Base-by-base conservation (phyloP, 164 flowering plant species). In the Aristolochia californica region DNA sequence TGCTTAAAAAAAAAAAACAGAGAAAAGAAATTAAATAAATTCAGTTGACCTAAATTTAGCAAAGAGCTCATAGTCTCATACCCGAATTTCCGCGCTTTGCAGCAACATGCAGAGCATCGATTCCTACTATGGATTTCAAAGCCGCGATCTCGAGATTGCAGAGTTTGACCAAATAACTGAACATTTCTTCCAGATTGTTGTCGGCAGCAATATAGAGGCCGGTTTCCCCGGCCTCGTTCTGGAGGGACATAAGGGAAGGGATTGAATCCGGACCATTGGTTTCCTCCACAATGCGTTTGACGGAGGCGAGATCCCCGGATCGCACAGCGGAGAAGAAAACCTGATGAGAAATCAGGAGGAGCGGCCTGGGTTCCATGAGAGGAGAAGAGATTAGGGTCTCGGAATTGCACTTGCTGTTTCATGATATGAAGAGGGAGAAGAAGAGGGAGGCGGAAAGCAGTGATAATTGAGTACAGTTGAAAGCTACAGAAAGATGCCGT, bases 61-160 rank as follows among this genome's bases (percentile, higher is more conserved):
- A 12, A 16, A 4, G 49, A 16, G n/a, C 8, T 47, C 10, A 58
- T 44, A 58, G 18, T 20, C 22, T 48, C 58, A 1, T 63, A 89
- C 99, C 94, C 59, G 83, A 61, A 70, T 89, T 79, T 18, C 99
- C 99, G 26, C 66, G 64, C 66, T 78, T 77, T 13, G 95, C 91
- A 13, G 99, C 99, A n/a, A 81, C 83, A 60, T 89, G 97, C 63
- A 93, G 83, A 4, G 91, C 80, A 61, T 80, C 55, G 75, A 83
- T 51, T 62, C 81, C 96, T 13, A 77, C 50, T 63, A 74, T 85
- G 11, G 99, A 82, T 79, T 84, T 80, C 59, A 89, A 77, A 73
- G 58, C 59, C 10, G 75, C 81, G 43, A 59, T 67, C n/a, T 72
- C 54, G 16, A 83, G 53, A 74, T 81, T 78, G 70, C 78, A 83